Base-by-base conservation (phyloP, 2,329 filamentous ascomycete species). In the Waltergamsia citrina region DNA sequence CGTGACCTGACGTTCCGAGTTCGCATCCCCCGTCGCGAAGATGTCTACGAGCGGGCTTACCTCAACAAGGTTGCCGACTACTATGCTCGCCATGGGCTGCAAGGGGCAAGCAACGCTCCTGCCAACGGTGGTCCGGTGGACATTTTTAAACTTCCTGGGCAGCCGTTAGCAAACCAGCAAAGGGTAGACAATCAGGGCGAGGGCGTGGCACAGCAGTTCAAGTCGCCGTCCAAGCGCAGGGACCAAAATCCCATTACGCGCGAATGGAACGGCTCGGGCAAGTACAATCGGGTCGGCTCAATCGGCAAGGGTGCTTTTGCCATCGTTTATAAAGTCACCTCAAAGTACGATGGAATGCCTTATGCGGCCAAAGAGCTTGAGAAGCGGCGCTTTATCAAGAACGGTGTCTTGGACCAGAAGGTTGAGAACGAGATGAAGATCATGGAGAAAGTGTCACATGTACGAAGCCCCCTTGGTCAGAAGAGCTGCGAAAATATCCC, bases 391-490 rank as follows among this genome's bases (percentile, higher is more conserved):
- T 94, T 95, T 51, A 85, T 94, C 65, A 94, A 94, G 61, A 92
- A 94, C 46, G 88, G 87, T 3, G 69, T 88, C 15, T 59, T 94
- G 16, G 87, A 94, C 48, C 81, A 87, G 44, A 94, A 93, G 55
- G 82, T 96, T 11, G 85, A 95, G 51, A 95, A 93, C 47, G 92
- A 98, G 60, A 90, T 98, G 81, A 83, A 78, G 43, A 96, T 98
- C 47, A 96, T 98, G 86, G 78, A 81, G 48, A 73, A 69, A 35
- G 72, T 96, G 33, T 67, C 79, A 35, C 92, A 98, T 63, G 83
- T 87, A 63, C 69, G 81, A 29, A 18, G 24, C 41, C 6, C n/a
- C 6, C n/a, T n/a, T 15, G 11, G 14, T 28, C 7, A n/a, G 14
- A 28, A 4, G 8, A 28, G 12, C 6, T n/a, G n/a, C n/a, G n/a